Evolutionary conservation across 192 early-diverging fungal species (phyloP).

Genomic region (Podochytrium sp.): DNA sequence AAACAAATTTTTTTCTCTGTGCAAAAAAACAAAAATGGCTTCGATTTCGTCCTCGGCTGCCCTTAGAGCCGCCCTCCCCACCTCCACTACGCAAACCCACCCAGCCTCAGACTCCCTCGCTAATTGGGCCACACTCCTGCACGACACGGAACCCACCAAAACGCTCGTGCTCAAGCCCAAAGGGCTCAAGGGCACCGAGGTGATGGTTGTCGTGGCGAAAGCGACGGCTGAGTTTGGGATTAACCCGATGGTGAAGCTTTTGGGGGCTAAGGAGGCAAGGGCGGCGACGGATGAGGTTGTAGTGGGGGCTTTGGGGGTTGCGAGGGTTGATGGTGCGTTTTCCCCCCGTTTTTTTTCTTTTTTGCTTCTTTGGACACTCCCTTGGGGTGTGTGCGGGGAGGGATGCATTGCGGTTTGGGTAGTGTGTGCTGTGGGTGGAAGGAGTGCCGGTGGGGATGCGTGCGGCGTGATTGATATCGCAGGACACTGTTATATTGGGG

Average conservation of each 20-base stretch:
- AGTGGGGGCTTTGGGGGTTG: conserved; percentile 48
- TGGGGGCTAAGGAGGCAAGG: conserved; percentile 63
- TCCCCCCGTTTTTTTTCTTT: neutral
- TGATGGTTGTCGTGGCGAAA: conserved; percentile 66
- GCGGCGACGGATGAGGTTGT: conserved; percentile 75
- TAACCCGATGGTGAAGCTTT: conserved; percentile 32
- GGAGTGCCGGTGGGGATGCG: too few species aligned
- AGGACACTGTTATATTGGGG: too few species aligned
- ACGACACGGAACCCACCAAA: conserved; percentile 53
- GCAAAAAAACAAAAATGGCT: neutral
- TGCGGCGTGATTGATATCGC: too few species aligned
- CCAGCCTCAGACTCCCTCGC: neutral
- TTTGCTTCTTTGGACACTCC: neutral
- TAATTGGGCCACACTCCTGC: neutral
- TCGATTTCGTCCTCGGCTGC: neutral
- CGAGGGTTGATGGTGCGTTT: conserved; percentile 66
- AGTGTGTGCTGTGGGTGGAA: neutral
- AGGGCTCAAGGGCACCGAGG: conserved; percentile 50
- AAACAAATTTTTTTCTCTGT: too few species aligned
- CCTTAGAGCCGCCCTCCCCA: neutral
- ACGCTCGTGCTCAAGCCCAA: conserved; percentile 84
- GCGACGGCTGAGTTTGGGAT: conserved; percentile 51
- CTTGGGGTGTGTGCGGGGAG: neutral
- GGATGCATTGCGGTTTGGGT: neutral
- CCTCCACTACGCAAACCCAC: neutral